Conservation (phyloP, 345 rosid species). For the Balakata baccata region DNA sequence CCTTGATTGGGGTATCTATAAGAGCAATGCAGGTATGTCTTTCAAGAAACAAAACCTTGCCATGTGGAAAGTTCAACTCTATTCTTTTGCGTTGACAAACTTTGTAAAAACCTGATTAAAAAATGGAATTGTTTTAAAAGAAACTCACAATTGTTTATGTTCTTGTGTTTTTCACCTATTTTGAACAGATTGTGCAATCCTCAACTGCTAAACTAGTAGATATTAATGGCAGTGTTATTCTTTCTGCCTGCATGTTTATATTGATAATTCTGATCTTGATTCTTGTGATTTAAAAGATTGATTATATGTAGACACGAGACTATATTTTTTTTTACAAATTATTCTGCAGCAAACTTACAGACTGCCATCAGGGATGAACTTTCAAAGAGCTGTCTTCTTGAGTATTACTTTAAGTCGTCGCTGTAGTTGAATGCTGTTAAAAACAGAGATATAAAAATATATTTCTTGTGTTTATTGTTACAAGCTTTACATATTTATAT, state of each 20-base stretch:
- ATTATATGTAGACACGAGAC: neutral
- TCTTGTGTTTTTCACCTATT: neutral
- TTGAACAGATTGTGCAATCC: neutral
- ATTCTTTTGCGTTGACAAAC: neutral
- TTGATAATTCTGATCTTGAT: neutral
- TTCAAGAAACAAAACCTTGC: neutral
- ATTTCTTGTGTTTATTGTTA: no score
- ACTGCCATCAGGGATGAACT: neutral
- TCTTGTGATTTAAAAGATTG: neutral
- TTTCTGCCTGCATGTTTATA: neutral
- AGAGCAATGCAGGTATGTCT: constrained; percentile 84
- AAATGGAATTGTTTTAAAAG: neutral
- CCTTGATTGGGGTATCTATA: constrained; percentile 81
- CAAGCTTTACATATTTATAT: no score
- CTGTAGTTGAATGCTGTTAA: neutral
- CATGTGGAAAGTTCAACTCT: neutral
- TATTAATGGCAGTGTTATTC: neutral
- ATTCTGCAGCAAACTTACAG: neutral
- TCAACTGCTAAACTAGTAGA: neutral
- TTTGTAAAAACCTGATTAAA: neutral
- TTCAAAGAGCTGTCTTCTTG: neutral
- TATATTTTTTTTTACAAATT: neutral
- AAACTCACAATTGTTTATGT: neutral
- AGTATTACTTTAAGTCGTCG: neutral
- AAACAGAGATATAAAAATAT: no score